These are phyloP conservation scores for Exophiala phaeomuriformis DNA, from an alignment of 2,329 filamentous ascomycete species.

Conservation along the genomic window DNA sequence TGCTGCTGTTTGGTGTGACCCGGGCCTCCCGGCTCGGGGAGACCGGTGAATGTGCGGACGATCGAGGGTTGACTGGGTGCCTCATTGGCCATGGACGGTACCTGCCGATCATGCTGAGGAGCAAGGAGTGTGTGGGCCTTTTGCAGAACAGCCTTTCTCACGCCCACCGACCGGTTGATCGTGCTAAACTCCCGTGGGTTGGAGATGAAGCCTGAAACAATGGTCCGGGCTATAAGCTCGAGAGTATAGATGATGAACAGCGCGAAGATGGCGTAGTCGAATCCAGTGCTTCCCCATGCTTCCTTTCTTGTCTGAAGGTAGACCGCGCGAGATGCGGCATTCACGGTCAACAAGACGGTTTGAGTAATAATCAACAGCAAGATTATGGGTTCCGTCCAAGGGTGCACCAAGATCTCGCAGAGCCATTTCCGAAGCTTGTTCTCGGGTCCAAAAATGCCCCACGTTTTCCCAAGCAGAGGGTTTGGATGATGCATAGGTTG, in stretches of 20 bases:
- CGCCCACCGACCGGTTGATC: constrained; percentile 67
- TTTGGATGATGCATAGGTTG: constrained; percentile 45
- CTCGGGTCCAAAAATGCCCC: constrained; percentile 76
- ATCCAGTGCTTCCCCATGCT: constrained; percentile 57
- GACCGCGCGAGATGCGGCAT: constrained; percentile 62
- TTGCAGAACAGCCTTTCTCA: constrained; percentile 65
- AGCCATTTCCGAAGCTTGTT: constrained; percentile 66
- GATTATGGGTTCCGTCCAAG: constrained; percentile 78
- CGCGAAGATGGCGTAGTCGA: constrained; percentile 72
- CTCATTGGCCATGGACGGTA: constrained; percentile 35
- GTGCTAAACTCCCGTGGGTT: constrained; percentile 91
- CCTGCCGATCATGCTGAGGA: constrained; percentile 59
- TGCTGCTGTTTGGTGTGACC: constrained; percentile 67
- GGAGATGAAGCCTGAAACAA: constrained; percentile 87
- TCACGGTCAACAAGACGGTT: constrained; percentile 76
- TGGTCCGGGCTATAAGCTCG: constrained; percentile 72
- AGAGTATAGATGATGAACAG: constrained; percentile 87
- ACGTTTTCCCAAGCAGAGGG: constrained; percentile 74
- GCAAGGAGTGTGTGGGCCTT: constrained; percentile 74
- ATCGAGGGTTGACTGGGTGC: constrained; percentile 55
- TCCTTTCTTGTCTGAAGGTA: constrained; percentile 53
- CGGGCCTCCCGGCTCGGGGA: constrained; percentile 57
- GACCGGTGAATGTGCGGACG: constrained; percentile 65
- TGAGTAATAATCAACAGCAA: constrained; percentile 82
- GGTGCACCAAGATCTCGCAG: constrained; percentile 78